Conservation (phyloP, 2,329 filamentous ascomycete species). For the Acephala macrosclerotiorum region DNA sequence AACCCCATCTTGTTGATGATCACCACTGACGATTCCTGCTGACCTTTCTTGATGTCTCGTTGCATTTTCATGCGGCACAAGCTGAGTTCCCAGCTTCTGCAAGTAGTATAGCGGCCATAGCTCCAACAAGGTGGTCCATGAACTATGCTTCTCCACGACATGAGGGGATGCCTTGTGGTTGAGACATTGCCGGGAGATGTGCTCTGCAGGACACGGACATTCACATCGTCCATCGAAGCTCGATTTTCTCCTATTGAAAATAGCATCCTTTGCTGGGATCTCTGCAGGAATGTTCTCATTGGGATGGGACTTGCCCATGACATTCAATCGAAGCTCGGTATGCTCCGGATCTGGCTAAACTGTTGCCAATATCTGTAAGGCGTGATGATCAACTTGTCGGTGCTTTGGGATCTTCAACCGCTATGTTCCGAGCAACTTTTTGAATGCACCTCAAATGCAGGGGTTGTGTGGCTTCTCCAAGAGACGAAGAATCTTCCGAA, state of each 20-base stretch:
- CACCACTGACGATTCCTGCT: conserved; percentile 6
- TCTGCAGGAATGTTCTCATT: background rate
- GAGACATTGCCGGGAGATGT: conserved; percentile 2
- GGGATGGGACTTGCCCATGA: conserved; percentile 7
- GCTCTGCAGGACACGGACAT: conserved; percentile 6
- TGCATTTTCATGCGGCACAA: conserved; percentile 3
- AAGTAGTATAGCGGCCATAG: conserved; percentile 6
- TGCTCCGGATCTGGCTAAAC: conserved; percentile 10
- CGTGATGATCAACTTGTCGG: background rate
- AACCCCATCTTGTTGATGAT: background rate
- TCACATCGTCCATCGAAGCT: background rate
- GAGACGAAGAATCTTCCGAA: background rate
- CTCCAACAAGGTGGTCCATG: background rate
- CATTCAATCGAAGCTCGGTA: conserved; percentile 15
- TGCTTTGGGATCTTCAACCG: background rate
- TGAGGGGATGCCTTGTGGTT: background rate
- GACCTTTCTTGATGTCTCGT: background rate
- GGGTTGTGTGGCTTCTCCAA: conserved; percentile 3
- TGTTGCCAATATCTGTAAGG: conserved; percentile 11
- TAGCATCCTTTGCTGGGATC: background rate
- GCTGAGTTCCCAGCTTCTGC: background rate
- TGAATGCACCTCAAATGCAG: background rate
- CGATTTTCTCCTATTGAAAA: conserved; percentile 3
- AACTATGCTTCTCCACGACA: background rate
- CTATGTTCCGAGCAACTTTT: background rate